Base-by-base conservation (phyloP, 1,284 basidiomycete species). In the Nidula niveotomentosa region DNA sequence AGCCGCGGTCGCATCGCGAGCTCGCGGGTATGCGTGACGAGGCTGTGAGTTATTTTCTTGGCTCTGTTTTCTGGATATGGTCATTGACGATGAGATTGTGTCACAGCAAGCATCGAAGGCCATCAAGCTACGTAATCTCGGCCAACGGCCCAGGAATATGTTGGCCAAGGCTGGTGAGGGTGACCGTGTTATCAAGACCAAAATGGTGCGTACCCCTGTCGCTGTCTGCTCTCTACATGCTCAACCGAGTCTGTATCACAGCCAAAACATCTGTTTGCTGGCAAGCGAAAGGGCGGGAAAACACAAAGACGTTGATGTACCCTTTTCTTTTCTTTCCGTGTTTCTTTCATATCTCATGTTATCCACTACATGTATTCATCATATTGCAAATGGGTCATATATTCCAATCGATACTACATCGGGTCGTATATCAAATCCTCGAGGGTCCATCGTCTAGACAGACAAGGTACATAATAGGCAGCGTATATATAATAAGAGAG, bases 211-310 rank as follows among this genome's bases (percentile, higher is more conserved):
- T 71, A 47, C 49, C 23, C 35, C 51, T 35, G 18, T 48, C 23
- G 8, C 30, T 59, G 41, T 18, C 54, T 44, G 30, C 36, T 49
- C 36, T 52, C 6, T 33, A 34, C 52, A 49, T 36, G 57, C 54
- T 65, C 49, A 59, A 23, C 23, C 23, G 15, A 17, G 51, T 55
- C 54, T 53, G 54, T 48, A 41, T 49, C 58, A n/a, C 61, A 91
- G 89, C 90, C 90, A 52, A 92, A 90, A 69, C 91, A 93, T 76
- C 70, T 96, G 65, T 93, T 91, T 70, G 76, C 93, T 54, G 94
- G 94, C 44, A 96, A 96, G 75, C 85, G 94, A 63, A 93, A 93
- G 72, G 85, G 75, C 48, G 93, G 93, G 63, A 96, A 93, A 78
- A 94, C 92, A 44, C 78, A 88, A 67, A 84, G 92, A 67, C 82